These are phyloP conservation scores for Capsicum rhomboideum DNA, from an alignment of 257 asterid genomes.

Conservation along the genomic window DNA sequence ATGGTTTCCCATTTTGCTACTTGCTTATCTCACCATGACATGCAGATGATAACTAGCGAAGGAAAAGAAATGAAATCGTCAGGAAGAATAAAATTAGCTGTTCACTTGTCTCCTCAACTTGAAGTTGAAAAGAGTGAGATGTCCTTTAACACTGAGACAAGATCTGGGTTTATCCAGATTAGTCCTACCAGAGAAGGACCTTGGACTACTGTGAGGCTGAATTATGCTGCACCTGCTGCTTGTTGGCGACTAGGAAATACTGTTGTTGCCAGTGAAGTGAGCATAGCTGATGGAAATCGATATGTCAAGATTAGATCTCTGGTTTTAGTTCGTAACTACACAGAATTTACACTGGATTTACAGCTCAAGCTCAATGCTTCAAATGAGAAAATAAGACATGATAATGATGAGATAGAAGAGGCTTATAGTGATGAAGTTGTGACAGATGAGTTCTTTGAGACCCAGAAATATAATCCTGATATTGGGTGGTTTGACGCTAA, in stretches of 20 bases:
- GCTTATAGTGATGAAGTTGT: constrained; percentile 28
- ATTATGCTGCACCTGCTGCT: constrained; percentile 93
- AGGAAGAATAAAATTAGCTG: constrained; percentile 71
- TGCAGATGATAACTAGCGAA: constrained; percentile 38
- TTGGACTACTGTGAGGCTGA: constrained; percentile 79
- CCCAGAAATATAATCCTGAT: constrained; percentile 45
- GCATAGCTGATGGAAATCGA: constrained; percentile 61
- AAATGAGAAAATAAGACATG: constrained; percentile 19
- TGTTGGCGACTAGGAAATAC: constrained; percentile 75
- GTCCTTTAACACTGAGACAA: constrained; percentile 25
- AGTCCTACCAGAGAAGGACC: constrained; percentile 87
- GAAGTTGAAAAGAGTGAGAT: constrained; percentile 31
- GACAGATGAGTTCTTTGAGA: constrained; percentile 68
- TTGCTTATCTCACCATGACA: constrained; percentile 6
- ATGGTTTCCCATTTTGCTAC: background rate
- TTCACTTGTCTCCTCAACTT: constrained; percentile 39
- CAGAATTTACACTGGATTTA: constrained; percentile 59
- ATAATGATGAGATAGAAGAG: constrained; percentile 19
- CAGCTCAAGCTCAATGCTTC: constrained; percentile 49
- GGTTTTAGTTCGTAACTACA: constrained; percentile 78
- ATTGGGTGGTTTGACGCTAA: constrained; percentile 59
- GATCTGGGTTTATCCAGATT: constrained; percentile 67
- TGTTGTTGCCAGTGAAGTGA: constrained; percentile 93
- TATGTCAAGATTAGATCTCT: constrained; percentile 71
- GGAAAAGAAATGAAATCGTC: constrained; percentile 2